Conservation (phyloP, 148 eudicot genomes). For the Rheum nobile region DNA sequence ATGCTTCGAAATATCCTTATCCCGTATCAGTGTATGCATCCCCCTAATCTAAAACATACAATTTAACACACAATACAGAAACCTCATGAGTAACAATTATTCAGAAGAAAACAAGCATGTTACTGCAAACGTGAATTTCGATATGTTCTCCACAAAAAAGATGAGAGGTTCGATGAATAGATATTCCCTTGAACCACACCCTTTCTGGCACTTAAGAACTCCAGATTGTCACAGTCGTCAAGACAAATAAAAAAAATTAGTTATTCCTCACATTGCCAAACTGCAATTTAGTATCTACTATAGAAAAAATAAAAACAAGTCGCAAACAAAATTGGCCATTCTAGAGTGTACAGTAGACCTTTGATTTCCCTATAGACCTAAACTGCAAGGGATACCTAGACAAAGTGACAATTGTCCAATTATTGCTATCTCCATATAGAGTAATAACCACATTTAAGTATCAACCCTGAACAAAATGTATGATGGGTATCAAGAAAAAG, state of each 20-base stretch:
- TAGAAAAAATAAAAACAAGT: background rate
- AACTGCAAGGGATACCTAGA: background rate
- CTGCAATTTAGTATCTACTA: background rate
- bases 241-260: background rate
- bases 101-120: background rate
- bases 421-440: background rate
- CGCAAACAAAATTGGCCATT: background rate
- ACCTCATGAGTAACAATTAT: background rate
- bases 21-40: slow-evolving; percentile 96
- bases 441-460: background rate
- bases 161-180: background rate
- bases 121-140: background rate
- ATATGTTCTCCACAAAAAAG: background rate
- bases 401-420: background rate
- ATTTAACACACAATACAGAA: slow-evolving; percentile 8
- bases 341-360: background rate
- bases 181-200: background rate
- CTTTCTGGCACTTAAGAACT: background rate
- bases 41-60: slow-evolving; percentile 75
- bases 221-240: background rate
- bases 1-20: slow-evolving; percentile 80
- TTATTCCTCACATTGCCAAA: background rate
- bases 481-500: background rate
- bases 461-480: background rate
- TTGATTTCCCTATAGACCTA: background rate